Conservation (phyloP, 2,329 filamentous ascomycete genomes). For the Microsporum ferrugineum region DNA sequence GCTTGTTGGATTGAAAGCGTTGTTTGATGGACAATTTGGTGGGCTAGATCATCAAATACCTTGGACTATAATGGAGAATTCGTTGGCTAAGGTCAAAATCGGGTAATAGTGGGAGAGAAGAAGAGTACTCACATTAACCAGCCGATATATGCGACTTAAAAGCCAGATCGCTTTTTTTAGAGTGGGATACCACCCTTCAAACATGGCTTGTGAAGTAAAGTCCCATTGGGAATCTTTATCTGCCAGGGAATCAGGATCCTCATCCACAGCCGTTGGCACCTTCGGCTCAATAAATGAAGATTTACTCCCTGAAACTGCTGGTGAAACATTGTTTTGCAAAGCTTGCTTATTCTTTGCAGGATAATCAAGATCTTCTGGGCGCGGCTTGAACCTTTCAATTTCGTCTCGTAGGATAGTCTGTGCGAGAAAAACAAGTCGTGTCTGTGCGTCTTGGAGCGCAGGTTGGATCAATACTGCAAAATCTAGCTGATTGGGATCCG, state of each 20-base stretch:
- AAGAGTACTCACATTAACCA: slow-evolving; percentile 47
- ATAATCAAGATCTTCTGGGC: slow-evolving; percentile 54
- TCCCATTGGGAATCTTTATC: slow-evolving; percentile 40
- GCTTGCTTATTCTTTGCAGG: slow-evolving; percentile 41
- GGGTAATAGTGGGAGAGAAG: not conserved
- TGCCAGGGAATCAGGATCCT: slow-evolving; percentile 36
- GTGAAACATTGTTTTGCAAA: slow-evolving; percentile 30
- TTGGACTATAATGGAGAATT: slow-evolving; percentile 40
- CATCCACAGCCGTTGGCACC: slow-evolving; percentile 41
- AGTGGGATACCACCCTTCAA: slow-evolving; percentile 55
- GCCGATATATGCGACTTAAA: slow-evolving; percentile 56
- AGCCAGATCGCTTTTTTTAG: slow-evolving; percentile 57
- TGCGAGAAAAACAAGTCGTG: slow-evolving; percentile 54
- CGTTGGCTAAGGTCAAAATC: slow-evolving; percentile 13
- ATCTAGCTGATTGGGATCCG: slow-evolving; percentile 46
- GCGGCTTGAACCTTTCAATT: slow-evolving; percentile 55
- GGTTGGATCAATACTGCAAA: slow-evolving; percentile 53
- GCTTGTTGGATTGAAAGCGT: slow-evolving; percentile 72
- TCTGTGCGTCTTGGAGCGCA: slow-evolving; percentile 56
- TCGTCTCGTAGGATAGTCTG: slow-evolving; percentile 53
- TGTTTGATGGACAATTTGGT: slow-evolving; percentile 80
- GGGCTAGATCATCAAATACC: slow-evolving; percentile 60
- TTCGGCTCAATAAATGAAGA: slow-evolving; percentile 36
- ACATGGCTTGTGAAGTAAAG: slow-evolving; percentile 46
- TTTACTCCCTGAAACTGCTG: slow-evolving; percentile 45